phyloP scores from a whole-genome alignment of 2,329 filamentous ascomycete species.

The Pseudogymnoascus verrucosus region DNA sequence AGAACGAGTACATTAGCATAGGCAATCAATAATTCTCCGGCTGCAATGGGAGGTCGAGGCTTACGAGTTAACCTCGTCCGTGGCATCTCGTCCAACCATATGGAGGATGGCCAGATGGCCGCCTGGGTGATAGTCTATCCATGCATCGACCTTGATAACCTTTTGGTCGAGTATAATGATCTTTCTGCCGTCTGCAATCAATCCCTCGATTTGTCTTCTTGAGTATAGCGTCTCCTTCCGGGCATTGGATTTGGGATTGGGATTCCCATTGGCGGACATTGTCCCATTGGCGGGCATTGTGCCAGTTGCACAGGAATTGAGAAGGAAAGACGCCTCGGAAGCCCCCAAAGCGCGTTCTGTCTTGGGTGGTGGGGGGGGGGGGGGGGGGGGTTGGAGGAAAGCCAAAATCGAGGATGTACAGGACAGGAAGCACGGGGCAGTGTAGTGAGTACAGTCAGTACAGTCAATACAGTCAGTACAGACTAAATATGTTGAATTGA shows the following conservation, averaged over 20 bases:
- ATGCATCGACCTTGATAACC: slow-evolving; percentile 81
- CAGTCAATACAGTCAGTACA: background rate
- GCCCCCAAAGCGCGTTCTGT: background rate
- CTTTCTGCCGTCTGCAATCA: slow-evolving; percentile 74
- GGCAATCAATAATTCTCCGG: slow-evolving; percentile 13
- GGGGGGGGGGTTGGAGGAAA: background rate
- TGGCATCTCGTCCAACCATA: slow-evolving; percentile 89
- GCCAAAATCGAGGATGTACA: background rate
- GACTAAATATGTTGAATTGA: background rate
- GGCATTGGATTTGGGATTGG: background rate
- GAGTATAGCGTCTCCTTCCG: slow-evolving; percentile 37
- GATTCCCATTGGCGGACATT: background rate
- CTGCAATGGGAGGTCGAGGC: slow-evolving; percentile 27
- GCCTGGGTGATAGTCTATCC: slow-evolving; percentile 84
- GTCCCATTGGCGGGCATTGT: background rate
- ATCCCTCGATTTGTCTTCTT: slow-evolving; percentile 62
- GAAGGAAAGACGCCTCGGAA: background rate
- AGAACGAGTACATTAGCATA: slow-evolving; percentile 8
- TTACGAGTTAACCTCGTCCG: slow-evolving; percentile 87
- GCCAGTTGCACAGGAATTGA: slow-evolving; percentile 1
- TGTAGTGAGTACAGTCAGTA: background rate
- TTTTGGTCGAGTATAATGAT: slow-evolving; percentile 74
- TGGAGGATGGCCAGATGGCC: slow-evolving; percentile 86
- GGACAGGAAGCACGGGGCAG: background rate
- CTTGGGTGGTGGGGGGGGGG: background rate